phyloP scores from a whole-genome alignment of 1,284 basidiomycete genomes.

The Anthracocystis walkeri region DNA sequence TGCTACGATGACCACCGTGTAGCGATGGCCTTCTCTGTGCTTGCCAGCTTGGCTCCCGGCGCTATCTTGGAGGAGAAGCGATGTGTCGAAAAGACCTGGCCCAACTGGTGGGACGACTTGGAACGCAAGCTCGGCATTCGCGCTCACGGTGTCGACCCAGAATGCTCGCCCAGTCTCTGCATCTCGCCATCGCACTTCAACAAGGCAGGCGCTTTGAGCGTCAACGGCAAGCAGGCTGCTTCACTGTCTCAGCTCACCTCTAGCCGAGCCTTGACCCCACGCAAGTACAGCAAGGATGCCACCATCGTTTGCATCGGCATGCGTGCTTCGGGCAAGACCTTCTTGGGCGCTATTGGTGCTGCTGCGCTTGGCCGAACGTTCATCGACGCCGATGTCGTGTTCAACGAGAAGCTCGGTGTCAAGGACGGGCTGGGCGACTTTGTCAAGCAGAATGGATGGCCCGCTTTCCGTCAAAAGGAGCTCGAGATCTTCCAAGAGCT shows the following conservation, averaged over 20 bases:
- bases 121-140: conserved; percentile 94
- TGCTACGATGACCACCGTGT: conserved; percentile 99
- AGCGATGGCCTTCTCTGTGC: conserved; percentile 96
- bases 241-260: conserved; percentile 27
- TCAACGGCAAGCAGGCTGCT: conserved; percentile 15
- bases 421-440: conserved; percentile 77
- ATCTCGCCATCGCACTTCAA: conserved; percentile 55
- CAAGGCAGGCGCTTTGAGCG: conserved; percentile 60
- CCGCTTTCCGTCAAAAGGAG: conserved; percentile 77
- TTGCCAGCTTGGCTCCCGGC: conserved; percentile 79
- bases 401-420: conserved; percentile 75
- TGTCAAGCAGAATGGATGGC: conserved; percentile 82
- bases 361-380: conserved; percentile 80
- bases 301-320: conserved; percentile 92
- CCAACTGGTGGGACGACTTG: conserved; percentile 99
- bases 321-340: conserved; percentile 96
- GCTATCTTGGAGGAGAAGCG: conserved; percentile 94
- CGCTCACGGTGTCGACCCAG: conserved; percentile 84
- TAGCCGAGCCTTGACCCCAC: conserved; percentile 45
- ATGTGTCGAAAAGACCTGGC: conserved; percentile 99
- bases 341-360: conserved; percentile 84
- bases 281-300: conserved; percentile 72
- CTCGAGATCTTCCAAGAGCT: conserved; percentile 69
- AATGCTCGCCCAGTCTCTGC: conserved; percentile 50
- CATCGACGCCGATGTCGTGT: conserved; percentile 87